Evolutionary conservation across 352 stramenopile species (phyloP), one percentile per base, ranked within the genome.

Genomic region (Aphanomyces euteiches): DNA sequence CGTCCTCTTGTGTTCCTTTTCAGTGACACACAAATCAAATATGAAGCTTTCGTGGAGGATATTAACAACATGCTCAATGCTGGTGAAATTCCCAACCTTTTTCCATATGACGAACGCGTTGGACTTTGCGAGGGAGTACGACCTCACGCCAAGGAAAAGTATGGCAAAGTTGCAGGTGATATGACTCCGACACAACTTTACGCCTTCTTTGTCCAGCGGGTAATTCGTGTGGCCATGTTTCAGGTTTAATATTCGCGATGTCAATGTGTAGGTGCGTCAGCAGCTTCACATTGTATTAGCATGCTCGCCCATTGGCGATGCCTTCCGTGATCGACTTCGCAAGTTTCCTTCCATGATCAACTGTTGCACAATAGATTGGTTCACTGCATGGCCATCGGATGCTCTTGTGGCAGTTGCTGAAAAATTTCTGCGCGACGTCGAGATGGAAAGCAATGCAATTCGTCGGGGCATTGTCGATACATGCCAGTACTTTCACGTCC

Each of bases 351-450:
- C 90, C 43, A 81, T 98, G 7, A 97, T 98, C 78, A 98, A 98
- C 72, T 98, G 95, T 76, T 98, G 95, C 70, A 97, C 92, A n/a
- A 98, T 98, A 73, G 93, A 98, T 73, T 98, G 95, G 95, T 98
- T 98, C 75, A 98, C 90, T 7, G 88, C 92, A 13, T 98, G 95
- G 95, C 95, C 95, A 3, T 79, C 81, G 0, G 95, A 98, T 71
- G 93, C 95, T 1, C 78, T 98, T 1, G 83, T 97, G 1, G 93
- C 95, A 3, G 95, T 98, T 37, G 95, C 95, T 1, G 80, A 97
- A 47, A 96, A 95, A 56, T 98, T 98, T 69, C 75, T 98, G 17
- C 77, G 83, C 15, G 87, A 93, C 40, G 87, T 98, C 7, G 81
- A 96, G 59, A 96, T 98, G 77, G 87, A 94, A 39, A 93, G 73